Evolutionary conservation across 108 stramenopile genomes (phyloP).

Genomic region (Chaetoceros muelleri): DNA sequence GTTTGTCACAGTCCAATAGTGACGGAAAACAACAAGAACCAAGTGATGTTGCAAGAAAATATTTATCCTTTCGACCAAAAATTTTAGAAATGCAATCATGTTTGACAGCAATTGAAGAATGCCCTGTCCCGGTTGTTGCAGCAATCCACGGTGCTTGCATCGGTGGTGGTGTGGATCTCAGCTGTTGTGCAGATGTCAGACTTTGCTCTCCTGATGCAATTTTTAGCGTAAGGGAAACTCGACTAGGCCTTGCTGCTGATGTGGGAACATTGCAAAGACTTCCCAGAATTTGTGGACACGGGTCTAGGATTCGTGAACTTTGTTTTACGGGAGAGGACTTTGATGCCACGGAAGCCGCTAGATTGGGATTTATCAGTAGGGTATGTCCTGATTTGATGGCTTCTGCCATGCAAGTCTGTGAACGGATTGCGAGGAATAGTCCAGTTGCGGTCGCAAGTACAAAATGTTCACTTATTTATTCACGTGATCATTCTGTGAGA

Average conservation of each 20-base stretch:
- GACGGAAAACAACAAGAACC: constrained; percentile 5
- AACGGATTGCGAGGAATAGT: constrained; percentile 36
- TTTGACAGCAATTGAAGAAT: constrained; percentile 60
- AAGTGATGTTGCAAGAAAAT: constrained; percentile 39
- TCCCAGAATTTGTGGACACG: constrained; percentile 57
- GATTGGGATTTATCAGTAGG: constrained; percentile 60
- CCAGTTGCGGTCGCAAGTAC: constrained; percentile 66
- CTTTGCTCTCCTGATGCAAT: constrained; percentile 33
- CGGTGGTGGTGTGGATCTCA: constrained; percentile 65
- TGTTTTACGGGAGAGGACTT: constrained; percentile 66
- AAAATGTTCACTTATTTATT: constrained; percentile 53
- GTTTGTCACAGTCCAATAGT: constrained; percentile 5
- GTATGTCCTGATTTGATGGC: constrained; percentile 25
- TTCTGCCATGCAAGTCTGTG: constrained; percentile 30
- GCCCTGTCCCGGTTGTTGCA: constrained; percentile 69
- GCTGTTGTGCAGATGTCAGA: constrained; percentile 55
- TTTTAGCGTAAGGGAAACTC: constrained; percentile 56
- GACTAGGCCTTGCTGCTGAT: constrained; percentile 67
- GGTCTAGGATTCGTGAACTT: constrained; percentile 50
- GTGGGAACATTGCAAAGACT: constrained; percentile 71
- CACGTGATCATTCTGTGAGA: constrained; percentile 57
- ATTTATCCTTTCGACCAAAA: constrained; percentile 52
- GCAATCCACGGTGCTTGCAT: constrained; percentile 67
- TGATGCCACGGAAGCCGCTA: constrained; percentile 32
- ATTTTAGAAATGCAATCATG: constrained; percentile 62